Percentiles rank a stretch among this genome's conserved stretches.
Conservation (phyloP, 2,329 filamentous ascomycete genomes). For the Pestalotiopsis sp. region DNA sequence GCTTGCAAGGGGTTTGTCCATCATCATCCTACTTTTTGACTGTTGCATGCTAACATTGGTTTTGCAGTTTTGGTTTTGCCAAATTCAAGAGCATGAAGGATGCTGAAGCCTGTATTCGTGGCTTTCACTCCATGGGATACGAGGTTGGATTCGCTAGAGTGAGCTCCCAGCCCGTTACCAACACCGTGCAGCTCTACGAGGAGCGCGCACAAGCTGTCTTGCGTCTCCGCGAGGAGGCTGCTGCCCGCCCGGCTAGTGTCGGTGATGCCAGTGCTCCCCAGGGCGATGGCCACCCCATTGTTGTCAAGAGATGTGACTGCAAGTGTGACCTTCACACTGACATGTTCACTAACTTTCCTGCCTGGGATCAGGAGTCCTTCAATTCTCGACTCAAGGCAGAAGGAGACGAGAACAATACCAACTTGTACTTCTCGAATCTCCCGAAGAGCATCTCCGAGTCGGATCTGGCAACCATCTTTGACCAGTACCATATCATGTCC, state of each 20-base stretch:
- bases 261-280: not conserved
- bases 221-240: not conserved
- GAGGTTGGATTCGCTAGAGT: conserved; percentile 97
- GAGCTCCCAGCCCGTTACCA: conserved; percentile 32
- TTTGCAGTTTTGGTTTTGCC: conserved; percentile 87
- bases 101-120: conserved; percentile 94
- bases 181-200: not conserved
- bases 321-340: conserved; percentile 3
- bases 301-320: conserved; percentile 12
- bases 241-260: not conserved
- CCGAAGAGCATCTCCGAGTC: conserved; percentile 91
- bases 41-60: conserved; percentile 27
- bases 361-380: conserved; percentile 78
- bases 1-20: conserved; percentile 87
- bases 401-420: conserved; percentile 86
- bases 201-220: not conserved
- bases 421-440: conserved; percentile 96
- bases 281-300: not conserved
- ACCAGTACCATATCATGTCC: conserved; percentile 81
- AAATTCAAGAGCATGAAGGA: conserved; percentile 88
- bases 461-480: conserved; percentile 78
- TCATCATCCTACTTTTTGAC: conserved; percentile 8
- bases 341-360: conserved; percentile 15
- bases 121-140: conserved; percentile 91
- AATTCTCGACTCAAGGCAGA: conserved; percentile 98